Percentiles rank a stretch among this genome's conserved stretches.
These are phyloP conservation scores for Globisporangium canariense DNA, from an alignment of 352 stramenopile genomes.

Conservation along the genomic window DNA sequence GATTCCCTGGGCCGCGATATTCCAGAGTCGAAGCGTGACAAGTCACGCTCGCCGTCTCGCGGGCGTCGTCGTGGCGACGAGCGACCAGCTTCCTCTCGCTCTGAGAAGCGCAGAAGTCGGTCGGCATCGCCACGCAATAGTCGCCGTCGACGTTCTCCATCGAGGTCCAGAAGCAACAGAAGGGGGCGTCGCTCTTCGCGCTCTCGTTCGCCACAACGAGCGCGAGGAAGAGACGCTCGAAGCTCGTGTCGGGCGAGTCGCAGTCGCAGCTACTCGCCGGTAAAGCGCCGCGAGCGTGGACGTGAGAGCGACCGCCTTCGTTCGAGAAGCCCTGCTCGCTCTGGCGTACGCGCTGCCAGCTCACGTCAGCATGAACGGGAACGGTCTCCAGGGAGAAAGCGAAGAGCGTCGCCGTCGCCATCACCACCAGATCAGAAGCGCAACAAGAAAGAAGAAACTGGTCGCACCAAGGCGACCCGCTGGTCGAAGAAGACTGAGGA, in stretches of 20 bases:
- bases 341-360: background rate
- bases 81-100: background rate
- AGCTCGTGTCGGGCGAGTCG: background rate
- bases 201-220: conserved; percentile 5
- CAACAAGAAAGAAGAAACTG: background rate
- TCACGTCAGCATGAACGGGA: background rate
- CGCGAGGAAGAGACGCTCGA: background rate
- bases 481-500: background rate
- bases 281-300: background rate
- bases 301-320: conserved; percentile 4
- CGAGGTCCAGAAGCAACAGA: conserved; percentile 19
- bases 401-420: background rate
- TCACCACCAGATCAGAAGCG: background rate
- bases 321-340: conserved; percentile 11
- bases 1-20: conserved; percentile 24
- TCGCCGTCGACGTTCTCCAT: conserved; percentile 21
- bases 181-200: conserved; percentile 1
- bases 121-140: conserved; percentile 11
- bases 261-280: background rate
- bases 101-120: background rate
- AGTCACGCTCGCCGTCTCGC: background rate
- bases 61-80: background rate
- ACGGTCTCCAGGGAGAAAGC: conserved; percentile 3
- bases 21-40: conserved; percentile 2
- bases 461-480: background rate